A percentile compares a stretch with the other conserved stretches of the same genome.
phyloP scores from a whole-genome alignment of 129 eudicot genomes.

The Silybum marianum region DNA sequence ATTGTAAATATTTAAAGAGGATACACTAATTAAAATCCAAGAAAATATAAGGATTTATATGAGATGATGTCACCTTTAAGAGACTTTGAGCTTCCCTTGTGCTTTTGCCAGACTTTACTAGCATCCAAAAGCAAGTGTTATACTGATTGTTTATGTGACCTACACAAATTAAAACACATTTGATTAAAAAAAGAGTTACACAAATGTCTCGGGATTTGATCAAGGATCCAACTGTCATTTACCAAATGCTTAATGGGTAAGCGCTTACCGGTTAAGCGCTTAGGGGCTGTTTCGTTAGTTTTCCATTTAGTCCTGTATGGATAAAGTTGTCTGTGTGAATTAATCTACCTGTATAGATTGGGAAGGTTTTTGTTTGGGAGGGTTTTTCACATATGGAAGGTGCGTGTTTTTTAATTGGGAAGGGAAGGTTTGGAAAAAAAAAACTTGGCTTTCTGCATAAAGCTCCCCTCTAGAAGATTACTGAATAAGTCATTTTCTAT shows the following conservation, averaged over 20 bases:
- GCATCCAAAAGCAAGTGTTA: constrained; percentile 97
- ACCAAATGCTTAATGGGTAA: neutral
- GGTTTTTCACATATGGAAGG: too few species aligned
- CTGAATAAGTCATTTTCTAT: too few species aligned
- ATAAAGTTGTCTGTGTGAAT: too few species aligned
- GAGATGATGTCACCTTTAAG: constrained; percentile 60
- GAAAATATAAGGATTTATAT: neutral
- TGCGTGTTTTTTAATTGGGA: too few species aligned
- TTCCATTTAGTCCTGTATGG: too few species aligned
- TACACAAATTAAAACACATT: constrained; percentile 25
- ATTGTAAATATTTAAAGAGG: neutral
- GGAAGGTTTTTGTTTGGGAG: too few species aligned
- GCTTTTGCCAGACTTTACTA: constrained; percentile 84
- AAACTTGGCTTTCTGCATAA: too few species aligned
- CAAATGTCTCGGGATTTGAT: neutral
- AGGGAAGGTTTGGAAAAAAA: too few species aligned
- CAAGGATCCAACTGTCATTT: neutral
- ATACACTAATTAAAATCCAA: neutral
- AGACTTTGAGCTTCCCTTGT: constrained; percentile 70
- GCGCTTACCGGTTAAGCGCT: neutral
- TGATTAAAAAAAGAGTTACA: neutral
- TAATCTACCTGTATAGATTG: too few species aligned
- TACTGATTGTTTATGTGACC: constrained; percentile 98
- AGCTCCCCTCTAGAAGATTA: too few species aligned
- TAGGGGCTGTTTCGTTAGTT: too few species aligned